Conservation (phyloP, 2,329 filamentous ascomycete genomes). For the Penicillium sumatraense region DNA sequence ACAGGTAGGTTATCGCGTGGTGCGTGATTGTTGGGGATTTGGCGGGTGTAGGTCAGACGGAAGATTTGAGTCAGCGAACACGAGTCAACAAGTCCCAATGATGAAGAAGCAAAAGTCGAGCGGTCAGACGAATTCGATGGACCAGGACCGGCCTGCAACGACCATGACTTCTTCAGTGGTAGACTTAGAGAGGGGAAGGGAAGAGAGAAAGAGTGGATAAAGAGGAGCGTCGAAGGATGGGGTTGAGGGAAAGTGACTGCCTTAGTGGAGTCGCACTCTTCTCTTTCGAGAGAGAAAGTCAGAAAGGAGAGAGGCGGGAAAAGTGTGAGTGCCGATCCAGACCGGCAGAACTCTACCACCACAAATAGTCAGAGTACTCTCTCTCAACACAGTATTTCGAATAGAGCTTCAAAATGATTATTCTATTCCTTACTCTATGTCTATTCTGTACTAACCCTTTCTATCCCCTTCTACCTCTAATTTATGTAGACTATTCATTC, state of each 20-base stretch:
- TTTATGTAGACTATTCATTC: neutral
- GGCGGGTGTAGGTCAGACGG: slow-evolving; percentile 6
- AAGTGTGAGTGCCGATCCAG: slow-evolving; percentile 30
- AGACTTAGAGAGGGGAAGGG: slow-evolving; percentile 3
- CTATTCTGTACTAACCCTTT: neutral
- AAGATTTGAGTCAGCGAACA: neutral
- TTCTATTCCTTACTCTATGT: neutral
- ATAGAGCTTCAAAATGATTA: no score
- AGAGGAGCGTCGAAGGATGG: neutral
- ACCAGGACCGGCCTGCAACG: slow-evolving; percentile 25
- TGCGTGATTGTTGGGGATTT: slow-evolving; percentile 10
- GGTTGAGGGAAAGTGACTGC: neutral
- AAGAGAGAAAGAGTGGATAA: slow-evolving; percentile 19
- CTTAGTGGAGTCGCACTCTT: neutral
- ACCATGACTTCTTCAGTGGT: slow-evolving; percentile 26
- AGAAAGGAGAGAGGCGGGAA: slow-evolving; percentile 32
- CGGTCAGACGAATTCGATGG: slow-evolving; percentile 5
- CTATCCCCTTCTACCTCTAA: neutral
- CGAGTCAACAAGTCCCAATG: neutral
- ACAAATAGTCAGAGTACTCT: neutral
- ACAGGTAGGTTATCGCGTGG: slow-evolving; percentile 15
- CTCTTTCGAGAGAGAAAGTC: slow-evolving; percentile 7
- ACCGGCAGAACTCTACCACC: slow-evolving; percentile 21
- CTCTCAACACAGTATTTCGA: no score
- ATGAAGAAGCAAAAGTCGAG: neutral